Evolutionary conservation across 2,329 filamentous ascomycete species (phyloP).

Genomic region (Cytospora paraplurivora): DNA sequence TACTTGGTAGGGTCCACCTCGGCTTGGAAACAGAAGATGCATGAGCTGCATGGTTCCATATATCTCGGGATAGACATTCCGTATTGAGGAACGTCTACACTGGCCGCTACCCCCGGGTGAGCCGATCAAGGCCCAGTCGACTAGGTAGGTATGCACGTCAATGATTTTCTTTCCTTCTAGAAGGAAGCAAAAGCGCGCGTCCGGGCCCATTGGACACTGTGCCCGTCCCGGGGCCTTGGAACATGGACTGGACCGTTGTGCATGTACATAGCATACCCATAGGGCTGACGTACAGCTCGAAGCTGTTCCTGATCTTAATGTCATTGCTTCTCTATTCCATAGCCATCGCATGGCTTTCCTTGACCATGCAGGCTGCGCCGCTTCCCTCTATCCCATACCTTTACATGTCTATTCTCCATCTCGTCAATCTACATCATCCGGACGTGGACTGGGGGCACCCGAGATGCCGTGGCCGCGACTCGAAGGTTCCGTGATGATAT

Average conservation of each 20-base stretch:
- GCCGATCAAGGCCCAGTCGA: neutral
- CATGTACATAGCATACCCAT: neutral
- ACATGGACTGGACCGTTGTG: neutral
- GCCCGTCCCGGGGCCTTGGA: neutral
- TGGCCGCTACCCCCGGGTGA: neutral
- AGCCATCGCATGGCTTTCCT: slow-evolving; percentile 8
- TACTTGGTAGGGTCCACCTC: neutral
- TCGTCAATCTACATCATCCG: slow-evolving; percentile 25
- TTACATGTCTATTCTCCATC: neutral
- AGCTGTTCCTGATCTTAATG: neutral
- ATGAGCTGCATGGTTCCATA: neutral
- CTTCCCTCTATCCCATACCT: neutral
- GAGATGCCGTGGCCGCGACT: neutral
- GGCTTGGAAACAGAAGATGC: neutral
- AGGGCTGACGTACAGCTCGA: neutral
- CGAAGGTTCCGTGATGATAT: neutral
- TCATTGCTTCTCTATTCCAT: neutral
- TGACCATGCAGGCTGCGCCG: neutral
- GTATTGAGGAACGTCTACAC: neutral
- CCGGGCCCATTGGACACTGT: neutral
- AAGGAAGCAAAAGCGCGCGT: neutral
- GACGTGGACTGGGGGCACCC: slow-evolving; percentile 4
- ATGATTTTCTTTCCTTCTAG: neutral
- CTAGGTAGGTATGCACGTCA: neutral
- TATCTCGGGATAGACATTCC: slow-evolving; percentile 5